A percentile compares a stretch with the other conserved stretches of the same genome.
Evolutionary conservation across 495 filamentous ascomycete genomes (phyloP).

Genomic region (Lasiosphaeriaceae sp.): DNA sequence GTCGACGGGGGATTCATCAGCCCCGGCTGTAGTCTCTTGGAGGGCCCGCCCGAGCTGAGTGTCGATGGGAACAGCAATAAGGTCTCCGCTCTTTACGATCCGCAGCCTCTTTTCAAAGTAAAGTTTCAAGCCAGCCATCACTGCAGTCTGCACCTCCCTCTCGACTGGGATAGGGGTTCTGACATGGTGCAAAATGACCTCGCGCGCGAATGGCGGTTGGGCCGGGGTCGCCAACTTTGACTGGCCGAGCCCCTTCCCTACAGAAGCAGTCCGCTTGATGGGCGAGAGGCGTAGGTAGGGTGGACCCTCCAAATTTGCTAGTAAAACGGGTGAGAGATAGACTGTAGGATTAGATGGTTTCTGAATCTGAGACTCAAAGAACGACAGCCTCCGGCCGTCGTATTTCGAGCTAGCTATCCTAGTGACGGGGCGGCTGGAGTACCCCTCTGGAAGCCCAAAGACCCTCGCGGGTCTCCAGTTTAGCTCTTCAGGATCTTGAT

Average conservation of each 20-base stretch:
- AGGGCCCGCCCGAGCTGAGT: slow-evolving; percentile 72
- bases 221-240: slow-evolving; percentile 51
- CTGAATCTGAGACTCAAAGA: slow-evolving; percentile 52
- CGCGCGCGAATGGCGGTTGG: slow-evolving; percentile 81
- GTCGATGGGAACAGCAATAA: slow-evolving; percentile 83
- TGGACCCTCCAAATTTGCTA: slow-evolving; percentile 75
- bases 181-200: slow-evolving; percentile 86
- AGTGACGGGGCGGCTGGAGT: slow-evolving; percentile 49
- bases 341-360: slow-evolving; percentile 54
- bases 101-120: slow-evolving; percentile 78
- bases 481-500: slow-evolving; percentile 43
- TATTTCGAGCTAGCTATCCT: slow-evolving; percentile 48
- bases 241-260: slow-evolving; percentile 31
- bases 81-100: slow-evolving; percentile 77
- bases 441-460: slow-evolving; percentile 77
- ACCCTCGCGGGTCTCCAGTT: slow-evolving; percentile 75
- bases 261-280: slow-evolving; percentile 46
- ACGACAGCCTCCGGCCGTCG: slow-evolving; percentile 48
- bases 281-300: slow-evolving; percentile 70
- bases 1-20: slow-evolving; percentile 62
- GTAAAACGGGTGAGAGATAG: slow-evolving; percentile 79
- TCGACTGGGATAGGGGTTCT: slow-evolving; percentile 86
- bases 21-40: slow-evolving; percentile 54
- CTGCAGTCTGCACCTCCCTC: slow-evolving; percentile 70
- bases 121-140: slow-evolving; percentile 79